Percentiles rank a stretch among this genome's conserved stretches.
Conservation (phyloP, 352 stramenopile species). For the Globisporangium sylvaticum region DNA sequence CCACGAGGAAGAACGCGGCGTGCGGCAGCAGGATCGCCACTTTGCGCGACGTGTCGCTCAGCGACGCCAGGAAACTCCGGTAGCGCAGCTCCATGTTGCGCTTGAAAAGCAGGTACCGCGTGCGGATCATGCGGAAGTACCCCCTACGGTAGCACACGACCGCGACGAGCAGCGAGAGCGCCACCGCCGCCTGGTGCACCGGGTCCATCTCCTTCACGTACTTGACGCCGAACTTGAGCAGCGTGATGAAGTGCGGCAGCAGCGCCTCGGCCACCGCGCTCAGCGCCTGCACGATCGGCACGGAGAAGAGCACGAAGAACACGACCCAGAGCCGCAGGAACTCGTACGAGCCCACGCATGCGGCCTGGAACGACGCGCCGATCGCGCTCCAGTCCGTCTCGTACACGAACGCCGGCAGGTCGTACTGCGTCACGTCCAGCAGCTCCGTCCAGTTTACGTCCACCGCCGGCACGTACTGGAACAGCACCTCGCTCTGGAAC, state of each 20-base stretch:
- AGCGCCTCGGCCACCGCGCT: conserved; percentile 43
- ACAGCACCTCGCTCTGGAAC: conserved; percentile 7
- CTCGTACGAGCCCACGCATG: conserved; percentile 51
- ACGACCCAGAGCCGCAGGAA: conserved; percentile 54
- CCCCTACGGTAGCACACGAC: conserved; percentile 56
- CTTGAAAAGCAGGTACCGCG: conserved; percentile 49
- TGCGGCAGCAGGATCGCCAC: conserved; percentile 67
- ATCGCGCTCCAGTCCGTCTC: conserved; percentile 67
- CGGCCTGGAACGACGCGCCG: conserved; percentile 46
- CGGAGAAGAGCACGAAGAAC: conserved; percentile 43
- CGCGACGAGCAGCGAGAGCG: conserved; percentile 24
- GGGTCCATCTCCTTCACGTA: conserved; percentile 58
- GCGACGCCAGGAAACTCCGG: conserved; percentile 57
- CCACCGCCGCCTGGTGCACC: conserved; percentile 44
- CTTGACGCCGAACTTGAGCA: conserved; percentile 30
- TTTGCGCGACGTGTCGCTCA: conserved; percentile 65
- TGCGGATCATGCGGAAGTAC: conserved; percentile 54
- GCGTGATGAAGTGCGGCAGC: conserved; percentile 60
- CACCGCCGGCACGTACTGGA: conserved; percentile 15
- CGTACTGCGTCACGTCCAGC: conserved; percentile 25
- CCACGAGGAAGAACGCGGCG: conserved; percentile 49
- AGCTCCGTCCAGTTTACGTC: conserved; percentile 11
- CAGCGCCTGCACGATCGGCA: conserved; percentile 44
- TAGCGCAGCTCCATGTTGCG: conserved; percentile 56
- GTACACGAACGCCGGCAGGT: conserved; percentile 40